Conservation (phyloP, 768 basidiomycete genomes). For the Phlebiopsis flavidoalba region DNA sequence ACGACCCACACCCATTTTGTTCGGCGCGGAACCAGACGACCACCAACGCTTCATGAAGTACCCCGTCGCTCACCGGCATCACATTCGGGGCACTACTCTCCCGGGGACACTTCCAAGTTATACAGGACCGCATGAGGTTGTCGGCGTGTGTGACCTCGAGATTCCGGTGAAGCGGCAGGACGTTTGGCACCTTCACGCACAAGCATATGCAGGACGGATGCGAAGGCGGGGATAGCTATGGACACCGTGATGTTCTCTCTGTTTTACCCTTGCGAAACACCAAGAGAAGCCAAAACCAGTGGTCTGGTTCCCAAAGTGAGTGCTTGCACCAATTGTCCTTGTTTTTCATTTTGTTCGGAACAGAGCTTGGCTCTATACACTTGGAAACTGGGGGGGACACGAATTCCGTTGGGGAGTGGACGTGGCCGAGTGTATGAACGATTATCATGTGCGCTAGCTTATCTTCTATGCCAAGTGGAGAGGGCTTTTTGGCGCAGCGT, state of each 20-base stretch:
- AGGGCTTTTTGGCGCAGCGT: too few species aligned
- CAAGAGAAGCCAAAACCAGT: not conserved
- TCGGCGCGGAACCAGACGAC: not conserved
- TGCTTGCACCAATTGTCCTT: not conserved
- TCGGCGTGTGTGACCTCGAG: slow-evolving; percentile 31
- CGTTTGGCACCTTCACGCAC: slow-evolving; percentile 24
- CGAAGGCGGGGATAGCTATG: slow-evolving; percentile 22
- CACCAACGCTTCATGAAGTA: slow-evolving; percentile 2
- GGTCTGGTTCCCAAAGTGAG: slow-evolving; percentile 27
- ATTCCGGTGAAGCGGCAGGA: slow-evolving; percentile 21
- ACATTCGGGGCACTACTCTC: slow-evolving; percentile 23
- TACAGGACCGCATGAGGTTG: slow-evolving; percentile 21
- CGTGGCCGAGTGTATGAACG: not conserved
- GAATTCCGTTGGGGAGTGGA: not conserved
- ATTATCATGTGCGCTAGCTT: too few species aligned
- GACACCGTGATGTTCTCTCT: slow-evolving; percentile 27
- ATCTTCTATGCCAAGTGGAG: too few species aligned
- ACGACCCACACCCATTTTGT: not conserved
- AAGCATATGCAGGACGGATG: slow-evolving; percentile 17
- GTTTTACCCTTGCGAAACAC: slow-evolving; percentile 27
- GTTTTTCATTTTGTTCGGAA: not conserved
- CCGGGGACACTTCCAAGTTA: slow-evolving; percentile 26
- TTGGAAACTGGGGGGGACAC: not conserved
- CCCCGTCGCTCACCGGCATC: slow-evolving; percentile 15
- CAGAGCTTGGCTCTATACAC: not conserved